These are phyloP conservation scores for Orbilia blumenaviensis DNA, from an alignment of 2,329 filamentous ascomycete species.

Conservation along the genomic window DNA sequence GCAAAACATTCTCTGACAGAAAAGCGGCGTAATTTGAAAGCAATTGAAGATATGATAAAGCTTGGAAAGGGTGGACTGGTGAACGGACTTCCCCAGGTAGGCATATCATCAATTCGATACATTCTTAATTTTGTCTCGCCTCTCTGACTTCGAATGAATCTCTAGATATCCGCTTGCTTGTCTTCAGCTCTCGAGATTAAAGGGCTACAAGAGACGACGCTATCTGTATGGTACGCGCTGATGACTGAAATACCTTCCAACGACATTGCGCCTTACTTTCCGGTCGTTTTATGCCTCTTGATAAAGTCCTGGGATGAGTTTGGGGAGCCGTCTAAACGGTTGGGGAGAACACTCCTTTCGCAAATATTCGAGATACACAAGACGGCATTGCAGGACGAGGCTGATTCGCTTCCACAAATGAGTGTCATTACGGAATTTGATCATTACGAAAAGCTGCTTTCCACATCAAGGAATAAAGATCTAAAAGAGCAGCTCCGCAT, in stretches of 20 bases:
- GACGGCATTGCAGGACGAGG: slow-evolving; percentile 71
- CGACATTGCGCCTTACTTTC: slow-evolving; percentile 80
- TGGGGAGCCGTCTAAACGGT: slow-evolving; percentile 68
- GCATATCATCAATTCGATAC: slow-evolving; percentile 36
- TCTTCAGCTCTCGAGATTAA: slow-evolving; percentile 81
- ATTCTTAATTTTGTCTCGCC: slow-evolving; percentile 3
- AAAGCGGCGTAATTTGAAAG: slow-evolving; percentile 78
- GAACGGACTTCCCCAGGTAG: slow-evolving; percentile 83
- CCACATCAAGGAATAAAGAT: slow-evolving; percentile 73
- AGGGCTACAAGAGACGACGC: slow-evolving; percentile 78
- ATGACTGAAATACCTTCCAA: slow-evolving; percentile 77
- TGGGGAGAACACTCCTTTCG: slow-evolving; percentile 71
- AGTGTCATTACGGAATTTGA: slow-evolving; percentile 74
- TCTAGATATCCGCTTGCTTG: slow-evolving; percentile 88
- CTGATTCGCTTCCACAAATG: slow-evolving; percentile 81
- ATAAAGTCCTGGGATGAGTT: slow-evolving; percentile 80
- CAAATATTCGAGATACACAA: slow-evolving; percentile 73
- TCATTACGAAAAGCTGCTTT: slow-evolving; percentile 73
- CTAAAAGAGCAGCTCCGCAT: slow-evolving; percentile 73
- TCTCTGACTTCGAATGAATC: slow-evolving; percentile 4
- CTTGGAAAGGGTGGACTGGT: slow-evolving; percentile 77
- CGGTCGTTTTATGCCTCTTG: slow-evolving; percentile 89
- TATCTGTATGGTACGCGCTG: slow-evolving; percentile 84
- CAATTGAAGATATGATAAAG: slow-evolving; percentile 86
- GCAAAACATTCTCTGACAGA: slow-evolving; percentile 71